Percentiles rank a stretch among this genome's conserved stretches.
Evolutionary conservation across 441 rosid species (phyloP).

Genomic region (Omphalea diandra): DNA sequence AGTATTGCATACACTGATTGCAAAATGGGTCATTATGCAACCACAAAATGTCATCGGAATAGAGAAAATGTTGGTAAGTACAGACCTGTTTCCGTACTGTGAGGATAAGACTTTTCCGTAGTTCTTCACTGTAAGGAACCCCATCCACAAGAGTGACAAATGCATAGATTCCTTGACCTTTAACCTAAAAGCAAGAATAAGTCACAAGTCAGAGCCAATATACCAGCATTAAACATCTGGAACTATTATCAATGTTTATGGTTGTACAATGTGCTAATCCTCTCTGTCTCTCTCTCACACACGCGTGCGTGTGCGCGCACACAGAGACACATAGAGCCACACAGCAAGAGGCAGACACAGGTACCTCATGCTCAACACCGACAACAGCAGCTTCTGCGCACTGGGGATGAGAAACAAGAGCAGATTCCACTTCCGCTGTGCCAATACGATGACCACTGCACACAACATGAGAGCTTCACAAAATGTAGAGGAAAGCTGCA

Average conservation of each 20-base stretch:
- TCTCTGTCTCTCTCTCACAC: background rate
- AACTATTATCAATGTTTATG: background rate
- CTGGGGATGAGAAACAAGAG: slow-evolving; percentile 89
- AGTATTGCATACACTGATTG: background rate
- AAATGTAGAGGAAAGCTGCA: background rate
- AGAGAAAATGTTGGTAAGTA: slow-evolving; percentile 3
- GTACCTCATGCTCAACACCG: slow-evolving; percentile 93
- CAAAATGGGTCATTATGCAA: background rate
- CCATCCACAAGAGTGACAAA: slow-evolving; percentile 89
- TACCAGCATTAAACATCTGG: slow-evolving; percentile 1
- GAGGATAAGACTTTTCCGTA: slow-evolving; percentile 64
- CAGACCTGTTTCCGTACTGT: slow-evolving; percentile 76
- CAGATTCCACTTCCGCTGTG: slow-evolving; percentile 99
- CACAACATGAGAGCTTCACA: slow-evolving; percentile 20
- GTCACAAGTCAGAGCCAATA: slow-evolving; percentile 3
- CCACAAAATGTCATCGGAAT: background rate
- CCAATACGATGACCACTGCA: slow-evolving; percentile 96
- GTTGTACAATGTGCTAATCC: background rate
- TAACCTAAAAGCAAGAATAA: slow-evolving; percentile 49
- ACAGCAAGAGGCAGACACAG: background rate
- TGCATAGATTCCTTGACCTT: slow-evolving; percentile 95
- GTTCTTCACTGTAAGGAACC: slow-evolving; percentile 76
- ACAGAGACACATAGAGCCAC: too few relatives aligned
- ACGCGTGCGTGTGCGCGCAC: too few relatives aligned
- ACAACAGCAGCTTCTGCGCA: slow-evolving; percentile 99